These are phyloP conservation scores for Lobulomyces angularis DNA, from an alignment of 192 early-diverging fungal species.

Conservation along the genomic window DNA sequence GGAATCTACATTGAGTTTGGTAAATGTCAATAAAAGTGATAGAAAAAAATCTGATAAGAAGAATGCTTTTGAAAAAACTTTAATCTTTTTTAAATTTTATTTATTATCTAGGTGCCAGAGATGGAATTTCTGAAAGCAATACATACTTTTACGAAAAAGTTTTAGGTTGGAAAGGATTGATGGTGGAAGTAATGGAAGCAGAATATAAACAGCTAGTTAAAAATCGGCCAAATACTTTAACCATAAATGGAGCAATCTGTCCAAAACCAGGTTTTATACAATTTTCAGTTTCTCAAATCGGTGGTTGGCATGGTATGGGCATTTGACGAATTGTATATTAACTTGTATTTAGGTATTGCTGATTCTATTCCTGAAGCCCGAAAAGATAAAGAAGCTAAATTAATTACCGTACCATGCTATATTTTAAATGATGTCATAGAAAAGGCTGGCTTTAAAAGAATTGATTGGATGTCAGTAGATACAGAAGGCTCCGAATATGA, in stretches of 20 bases:
- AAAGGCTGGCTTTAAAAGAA: background rate
- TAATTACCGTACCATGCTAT: background rate
- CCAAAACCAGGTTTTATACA: background rate
- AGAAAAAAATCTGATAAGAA: too few relatives aligned
- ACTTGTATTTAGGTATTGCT: too few relatives aligned
- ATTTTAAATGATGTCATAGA: background rate
- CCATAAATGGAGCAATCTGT: background rate
- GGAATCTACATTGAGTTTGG: too few relatives aligned
- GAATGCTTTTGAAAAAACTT: too few relatives aligned
- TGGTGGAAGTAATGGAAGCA: background rate
- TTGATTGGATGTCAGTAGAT: constrained; percentile 2
- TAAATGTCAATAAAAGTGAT: too few relatives aligned
- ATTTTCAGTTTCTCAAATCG: too few relatives aligned
- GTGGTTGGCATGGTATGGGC: too few relatives aligned
- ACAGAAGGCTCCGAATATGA: constrained; percentile 1
- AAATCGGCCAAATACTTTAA: background rate
- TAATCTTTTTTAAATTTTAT: too few relatives aligned
- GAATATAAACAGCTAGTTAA: background rate
- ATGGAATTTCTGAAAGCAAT: too few relatives aligned
- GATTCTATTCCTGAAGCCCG: background rate
- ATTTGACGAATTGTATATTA: too few relatives aligned
- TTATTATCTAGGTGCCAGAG: too few relatives aligned
- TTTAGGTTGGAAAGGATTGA: constrained; percentile 1
- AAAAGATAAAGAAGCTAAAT: constrained; percentile 2
- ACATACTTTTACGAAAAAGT: constrained; percentile 5